Conservation (phyloP, 441 rosid species). For the Adansonia madagascariensis region DNA sequence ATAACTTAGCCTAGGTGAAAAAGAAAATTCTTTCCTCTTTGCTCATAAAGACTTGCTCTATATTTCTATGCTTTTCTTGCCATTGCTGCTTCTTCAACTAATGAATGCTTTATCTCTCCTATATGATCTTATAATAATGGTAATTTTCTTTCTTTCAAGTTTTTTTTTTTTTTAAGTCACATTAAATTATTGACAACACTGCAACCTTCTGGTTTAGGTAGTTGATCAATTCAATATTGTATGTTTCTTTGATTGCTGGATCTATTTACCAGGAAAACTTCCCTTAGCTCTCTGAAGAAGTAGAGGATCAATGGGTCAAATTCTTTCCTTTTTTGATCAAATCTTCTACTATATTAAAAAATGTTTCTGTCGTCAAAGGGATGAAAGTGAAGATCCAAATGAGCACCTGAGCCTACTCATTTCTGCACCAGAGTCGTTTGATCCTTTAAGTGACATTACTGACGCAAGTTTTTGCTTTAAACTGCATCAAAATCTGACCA, state of each 20-base stretch:
- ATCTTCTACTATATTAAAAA: not conserved
- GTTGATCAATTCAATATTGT: too few relatives aligned
- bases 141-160: not conserved
- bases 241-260: too few relatives aligned
- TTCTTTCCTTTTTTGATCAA: constrained; percentile 2
- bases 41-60: not conserved
- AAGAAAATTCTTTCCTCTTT: too few relatives aligned
- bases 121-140: not conserved
- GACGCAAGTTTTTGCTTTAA: too few relatives aligned
- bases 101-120: not conserved
- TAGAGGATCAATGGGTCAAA: constrained; percentile 4
- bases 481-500: not conserved
- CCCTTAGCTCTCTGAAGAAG: not conserved
- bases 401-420: not conserved
- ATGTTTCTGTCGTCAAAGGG: not conserved
- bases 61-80: not conserved
- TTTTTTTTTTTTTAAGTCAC: not conserved
- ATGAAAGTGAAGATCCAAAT: not conserved
- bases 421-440: not conserved
- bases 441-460: not conserved
- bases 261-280: too few relatives aligned
- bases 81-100: too few relatives aligned
- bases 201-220: too few relatives aligned
- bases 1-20: too few relatives aligned
- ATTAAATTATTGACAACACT: too few relatives aligned